A percentile compares a stretch with the other conserved stretches of the same genome.
phyloP scores from a whole-genome alignment of 768 basidiomycete species.

The Russula griseocarnosa region DNA sequence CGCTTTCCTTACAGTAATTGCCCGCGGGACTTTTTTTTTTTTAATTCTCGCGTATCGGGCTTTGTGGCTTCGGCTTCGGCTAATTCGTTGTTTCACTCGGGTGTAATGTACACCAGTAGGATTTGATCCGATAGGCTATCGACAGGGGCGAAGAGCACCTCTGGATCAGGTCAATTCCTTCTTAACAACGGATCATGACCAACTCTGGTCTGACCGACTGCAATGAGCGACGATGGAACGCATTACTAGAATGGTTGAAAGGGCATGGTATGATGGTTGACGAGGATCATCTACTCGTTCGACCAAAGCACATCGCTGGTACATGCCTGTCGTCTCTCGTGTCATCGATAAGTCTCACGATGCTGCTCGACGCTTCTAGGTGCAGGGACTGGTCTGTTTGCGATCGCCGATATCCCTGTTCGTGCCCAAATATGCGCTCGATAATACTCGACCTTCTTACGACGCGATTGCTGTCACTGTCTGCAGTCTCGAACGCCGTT shows the following conservation, averaged over 20 bases:
- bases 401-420: constrained; percentile 43
- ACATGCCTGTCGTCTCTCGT: constrained; percentile 29
- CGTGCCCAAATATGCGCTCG: constrained; percentile 25
- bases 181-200: neutral
- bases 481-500: constrained; percentile 36
- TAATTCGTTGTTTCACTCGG: neutral
- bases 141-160: neutral
- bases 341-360: neutral
- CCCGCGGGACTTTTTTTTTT: neutral
- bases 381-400: constrained; percentile 69
- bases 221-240: constrained; percentile 20
- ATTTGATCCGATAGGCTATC: neutral
- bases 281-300: constrained; percentile 44
- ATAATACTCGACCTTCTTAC: neutral
- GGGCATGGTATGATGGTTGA: constrained; percentile 31
- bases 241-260: constrained; percentile 25
- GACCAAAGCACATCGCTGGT: constrained; percentile 53
- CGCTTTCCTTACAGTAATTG: neutral
- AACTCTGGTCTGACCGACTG: constrained; percentile 1
- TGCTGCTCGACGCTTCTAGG: constrained; percentile 36
- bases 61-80: neutral
- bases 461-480: neutral
- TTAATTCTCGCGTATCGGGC: neutral
- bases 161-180: neutral
- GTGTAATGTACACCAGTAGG: neutral